These are phyloP conservation scores for Fragaria vesca DNA, from an alignment of 306 rosid genomes.

Conservation along the genomic window DNA sequence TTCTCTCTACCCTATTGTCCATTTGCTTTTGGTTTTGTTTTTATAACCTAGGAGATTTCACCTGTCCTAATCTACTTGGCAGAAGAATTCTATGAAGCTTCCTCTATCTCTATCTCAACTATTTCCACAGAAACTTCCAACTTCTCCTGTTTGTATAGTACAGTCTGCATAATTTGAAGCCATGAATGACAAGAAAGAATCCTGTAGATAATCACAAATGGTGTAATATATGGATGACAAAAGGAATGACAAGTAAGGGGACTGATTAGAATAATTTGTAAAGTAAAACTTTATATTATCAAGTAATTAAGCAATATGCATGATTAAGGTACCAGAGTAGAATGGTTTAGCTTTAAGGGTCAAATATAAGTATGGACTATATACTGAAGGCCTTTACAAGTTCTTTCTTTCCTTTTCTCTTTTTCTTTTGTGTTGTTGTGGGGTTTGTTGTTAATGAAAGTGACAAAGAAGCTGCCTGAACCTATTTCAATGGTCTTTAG, in stretches of 20 bases:
- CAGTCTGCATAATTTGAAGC: not conserved
- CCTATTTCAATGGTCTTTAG: not conserved
- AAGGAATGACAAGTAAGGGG: slow-evolving; percentile 3
- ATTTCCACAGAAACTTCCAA: not conserved
- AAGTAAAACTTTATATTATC: not conserved
- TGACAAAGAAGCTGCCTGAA: slow-evolving; percentile 15
- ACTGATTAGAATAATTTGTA: not conserved
- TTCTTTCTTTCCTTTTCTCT: not conserved
- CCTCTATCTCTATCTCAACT: slow-evolving; percentile 8
- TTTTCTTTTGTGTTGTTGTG: not conserved
- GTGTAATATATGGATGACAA: slow-evolving; percentile 7
- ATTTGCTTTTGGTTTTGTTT: slow-evolving; percentile 29
- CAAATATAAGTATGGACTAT: not conserved
- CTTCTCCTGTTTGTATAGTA: not conserved
- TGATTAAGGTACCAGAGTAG: not conserved
- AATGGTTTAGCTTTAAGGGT: slow-evolving; percentile 1
- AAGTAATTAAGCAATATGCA: not conserved
- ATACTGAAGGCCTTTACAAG: not conserved
- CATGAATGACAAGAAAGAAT: not conserved
- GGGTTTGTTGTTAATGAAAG: slow-evolving; percentile 5
- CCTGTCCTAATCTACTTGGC: slow-evolving; percentile 26
- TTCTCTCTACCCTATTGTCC: slow-evolving; percentile 43
- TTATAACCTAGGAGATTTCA: slow-evolving; percentile 17
- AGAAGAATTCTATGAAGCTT: slow-evolving; percentile 1
- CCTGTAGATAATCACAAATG: not conserved